phyloP scores from a whole-genome alignment of 768 basidiomycete genomes.

The Aureoboletus auriporus region DNA sequence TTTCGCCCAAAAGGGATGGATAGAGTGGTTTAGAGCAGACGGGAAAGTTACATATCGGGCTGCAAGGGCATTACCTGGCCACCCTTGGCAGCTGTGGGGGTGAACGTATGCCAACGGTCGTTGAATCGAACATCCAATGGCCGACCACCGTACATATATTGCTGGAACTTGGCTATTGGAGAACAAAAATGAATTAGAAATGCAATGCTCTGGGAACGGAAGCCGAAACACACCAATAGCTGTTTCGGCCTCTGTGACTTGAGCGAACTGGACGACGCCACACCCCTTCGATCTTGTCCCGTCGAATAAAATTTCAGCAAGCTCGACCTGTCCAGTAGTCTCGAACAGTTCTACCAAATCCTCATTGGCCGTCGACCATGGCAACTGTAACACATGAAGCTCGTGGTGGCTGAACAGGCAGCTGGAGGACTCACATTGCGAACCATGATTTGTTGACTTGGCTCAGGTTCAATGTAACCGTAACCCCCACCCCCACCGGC shows the following conservation, averaged over 20 bases:
- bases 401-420: background rate
- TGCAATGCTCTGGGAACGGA: background rate
- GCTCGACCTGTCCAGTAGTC: slow-evolving; percentile 92
- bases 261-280: slow-evolving; percentile 93
- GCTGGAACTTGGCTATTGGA: slow-evolving; percentile 80
- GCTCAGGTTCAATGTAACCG: slow-evolving; percentile 61
- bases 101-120: slow-evolving; percentile 92
- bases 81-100: slow-evolving; percentile 85
- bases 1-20: background rate
- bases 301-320: slow-evolving; percentile 93
- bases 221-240: slow-evolving; percentile 64
- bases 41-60: slow-evolving; percentile 39
- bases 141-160: slow-evolving; percentile 91
- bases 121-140: slow-evolving; percentile 92
- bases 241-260: slow-evolving; percentile 85
- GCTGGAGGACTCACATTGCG: slow-evolving; percentile 73
- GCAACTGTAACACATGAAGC: slow-evolving; percentile 52
- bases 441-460: slow-evolving; percentile 97
- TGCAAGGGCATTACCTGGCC: slow-evolving; percentile 68
- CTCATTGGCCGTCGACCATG: slow-evolving; percentile 99
- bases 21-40: background rate
- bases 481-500: slow-evolving; percentile 26
- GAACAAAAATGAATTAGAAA: background rate
- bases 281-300: slow-evolving; percentile 90
- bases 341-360: slow-evolving; percentile 97